A percentile compares a stretch with the other conserved stretches of the same genome.
Conservation (phyloP, 495 filamentous ascomycete genomes). For the Talaromyces adpressus region DNA sequence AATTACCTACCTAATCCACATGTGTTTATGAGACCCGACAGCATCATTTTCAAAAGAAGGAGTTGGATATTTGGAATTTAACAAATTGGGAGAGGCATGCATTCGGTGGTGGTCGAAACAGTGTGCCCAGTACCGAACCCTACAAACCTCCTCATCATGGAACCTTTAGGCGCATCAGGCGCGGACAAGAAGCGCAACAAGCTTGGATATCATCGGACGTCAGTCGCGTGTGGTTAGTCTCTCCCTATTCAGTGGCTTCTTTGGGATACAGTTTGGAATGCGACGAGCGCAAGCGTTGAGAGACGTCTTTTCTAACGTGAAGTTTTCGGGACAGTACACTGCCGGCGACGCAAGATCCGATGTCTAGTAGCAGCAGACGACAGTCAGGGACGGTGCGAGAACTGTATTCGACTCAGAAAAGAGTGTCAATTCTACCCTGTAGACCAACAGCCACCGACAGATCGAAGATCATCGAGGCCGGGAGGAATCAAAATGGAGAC, state of each 20-base stretch:
- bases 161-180: constrained; percentile 37
- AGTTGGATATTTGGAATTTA: not conserved
- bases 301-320: not conserved
- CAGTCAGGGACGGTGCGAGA: constrained; percentile 76
- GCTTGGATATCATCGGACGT: constrained; percentile 93
- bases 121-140: constrained; percentile 63
- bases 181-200: constrained; percentile 91
- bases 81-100: constrained; percentile 14
- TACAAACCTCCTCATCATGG: constrained; percentile 41
- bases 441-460: constrained; percentile 66
- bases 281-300: not conserved
- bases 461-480: constrained; percentile 38
- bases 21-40: not conserved
- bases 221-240: constrained; percentile 91
- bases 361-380: constrained; percentile 79
- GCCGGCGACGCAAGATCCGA: constrained; percentile 90
- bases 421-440: constrained; percentile 94
- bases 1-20: not conserved
- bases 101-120: constrained; percentile 44
- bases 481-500: constrained; percentile 15
- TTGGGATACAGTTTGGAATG: not conserved
- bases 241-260: constrained; percentile 13
- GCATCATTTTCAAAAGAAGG: not conserved
- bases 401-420: constrained; percentile 94
- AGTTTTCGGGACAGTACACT: constrained; percentile 60